A percentile compares a stretch with the other conserved stretches of the same genome.
phyloP scores from a whole-genome alignment of 805 yeast genomes.

The Cyberlindnera euphorbiae region DNA sequence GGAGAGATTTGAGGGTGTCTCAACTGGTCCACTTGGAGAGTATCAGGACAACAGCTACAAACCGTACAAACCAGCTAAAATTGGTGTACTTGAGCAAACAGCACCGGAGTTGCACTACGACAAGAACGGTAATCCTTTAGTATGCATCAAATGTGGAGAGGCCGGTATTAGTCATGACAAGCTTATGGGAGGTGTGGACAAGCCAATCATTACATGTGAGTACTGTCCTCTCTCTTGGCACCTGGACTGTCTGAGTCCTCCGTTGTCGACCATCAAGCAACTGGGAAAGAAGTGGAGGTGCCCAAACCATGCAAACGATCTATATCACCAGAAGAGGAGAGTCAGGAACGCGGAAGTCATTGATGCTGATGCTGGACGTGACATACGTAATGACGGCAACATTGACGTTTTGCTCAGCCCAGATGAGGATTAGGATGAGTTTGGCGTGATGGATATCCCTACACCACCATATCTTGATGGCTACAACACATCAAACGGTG shows the following conservation, averaged over 20 bases:
- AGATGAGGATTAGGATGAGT: slow-evolving; percentile 29
- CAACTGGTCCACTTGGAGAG: slow-evolving; percentile 63
- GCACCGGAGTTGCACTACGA: slow-evolving; percentile 66
- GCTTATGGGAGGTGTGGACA: slow-evolving; percentile 37
- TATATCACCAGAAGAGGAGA: slow-evolving; percentile 36
- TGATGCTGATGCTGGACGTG: slow-evolving; percentile 52
- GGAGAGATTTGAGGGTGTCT: slow-evolving; percentile 69
- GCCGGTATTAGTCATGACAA: slow-evolving; percentile 50
- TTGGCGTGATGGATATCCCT: slow-evolving; percentile 26
- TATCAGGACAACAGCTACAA: slow-evolving; percentile 61
- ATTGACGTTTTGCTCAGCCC: slow-evolving; percentile 48
- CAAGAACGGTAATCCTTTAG: slow-evolving; percentile 58
- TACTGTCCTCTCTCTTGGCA: slow-evolving; percentile 85
- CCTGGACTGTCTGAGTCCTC: slow-evolving; percentile 78
- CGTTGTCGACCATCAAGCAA: slow-evolving; percentile 66
- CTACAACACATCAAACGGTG: slow-evolving; percentile 30
- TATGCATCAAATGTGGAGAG: slow-evolving; percentile 73
- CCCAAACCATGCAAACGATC: slow-evolving; percentile 63
- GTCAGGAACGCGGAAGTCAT: slow-evolving; percentile 46
- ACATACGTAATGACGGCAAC: slow-evolving; percentile 49
- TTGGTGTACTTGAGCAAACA: slow-evolving; percentile 43
- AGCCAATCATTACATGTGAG: slow-evolving; percentile 69
- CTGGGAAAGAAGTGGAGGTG: slow-evolving; percentile 85
- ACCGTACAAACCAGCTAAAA: slow-evolving; percentile 37
- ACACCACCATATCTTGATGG: slow-evolving; percentile 34